A percentile compares a stretch with the other conserved stretches of the same genome.
Evolutionary conservation across 2,329 filamentous ascomycete genomes (phyloP).

Genomic region (Penicillium griseofulvum): DNA sequence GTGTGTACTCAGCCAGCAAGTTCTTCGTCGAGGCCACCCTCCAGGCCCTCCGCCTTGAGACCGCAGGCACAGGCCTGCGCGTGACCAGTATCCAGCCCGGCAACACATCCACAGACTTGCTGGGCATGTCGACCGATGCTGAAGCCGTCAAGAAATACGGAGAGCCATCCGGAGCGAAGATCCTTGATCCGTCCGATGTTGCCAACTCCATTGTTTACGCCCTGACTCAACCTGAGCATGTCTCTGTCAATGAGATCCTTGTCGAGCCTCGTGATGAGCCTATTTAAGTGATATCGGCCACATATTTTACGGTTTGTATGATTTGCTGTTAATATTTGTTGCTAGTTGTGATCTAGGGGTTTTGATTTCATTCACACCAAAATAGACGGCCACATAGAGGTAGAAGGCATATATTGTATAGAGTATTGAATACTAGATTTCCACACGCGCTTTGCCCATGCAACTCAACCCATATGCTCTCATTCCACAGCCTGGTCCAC

Average conservation of each 20-base stretch:
- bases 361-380: constrained; percentile 1
- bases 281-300: constrained; percentile 48
- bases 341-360: constrained; percentile 1
- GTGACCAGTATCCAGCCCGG: constrained; percentile 76
- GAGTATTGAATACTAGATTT: not conserved
- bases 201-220: constrained; percentile 72
- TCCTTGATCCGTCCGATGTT: constrained; percentile 71
- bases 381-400: constrained; percentile 5
- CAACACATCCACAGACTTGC: constrained; percentile 69
- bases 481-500: not conserved
- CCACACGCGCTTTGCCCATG: constrained; percentile 7
- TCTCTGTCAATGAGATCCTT: constrained; percentile 75
- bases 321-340: not conserved
- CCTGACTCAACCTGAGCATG: constrained; percentile 69
- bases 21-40: constrained; percentile 82
- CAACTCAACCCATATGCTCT: not conserved
- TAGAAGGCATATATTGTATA: constrained; percentile 8
- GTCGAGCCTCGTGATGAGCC: constrained; percentile 76
- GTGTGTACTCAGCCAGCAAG: constrained; percentile 79
- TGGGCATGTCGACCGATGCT: constrained; percentile 70
- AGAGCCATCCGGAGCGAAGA: constrained; percentile 70
- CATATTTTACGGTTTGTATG: not conserved
- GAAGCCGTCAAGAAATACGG: constrained; percentile 79
- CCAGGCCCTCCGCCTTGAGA: constrained; percentile 73
- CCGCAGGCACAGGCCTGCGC: constrained; percentile 67